phyloP scores from a whole-genome alignment of 768 basidiomycete species.

The Trametes elegans region DNA sequence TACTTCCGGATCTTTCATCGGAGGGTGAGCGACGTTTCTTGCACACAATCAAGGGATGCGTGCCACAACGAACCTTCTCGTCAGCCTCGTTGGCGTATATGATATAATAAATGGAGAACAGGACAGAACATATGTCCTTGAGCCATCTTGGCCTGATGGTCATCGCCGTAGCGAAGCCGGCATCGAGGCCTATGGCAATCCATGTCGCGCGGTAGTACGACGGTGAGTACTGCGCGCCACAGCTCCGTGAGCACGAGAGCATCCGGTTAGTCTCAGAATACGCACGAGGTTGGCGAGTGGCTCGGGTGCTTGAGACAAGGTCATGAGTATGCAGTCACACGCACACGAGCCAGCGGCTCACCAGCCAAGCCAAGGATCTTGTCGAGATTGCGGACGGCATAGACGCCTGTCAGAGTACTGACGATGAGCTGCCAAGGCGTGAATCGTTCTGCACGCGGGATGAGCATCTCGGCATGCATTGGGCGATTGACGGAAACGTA shows the following conservation, averaged over 20 bases:
- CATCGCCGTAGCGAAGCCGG: slow-evolving; percentile 97
- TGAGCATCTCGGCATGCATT: not conserved
- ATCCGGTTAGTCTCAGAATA: slow-evolving; percentile 11
- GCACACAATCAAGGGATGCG: not conserved
- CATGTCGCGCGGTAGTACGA: slow-evolving; percentile 96
- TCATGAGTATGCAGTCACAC: not conserved
- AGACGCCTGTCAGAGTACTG: slow-evolving; percentile 80
- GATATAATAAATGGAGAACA: slow-evolving; percentile 90
- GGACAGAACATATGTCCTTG: slow-evolving; percentile 78
- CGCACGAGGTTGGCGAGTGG: slow-evolving; percentile 84
- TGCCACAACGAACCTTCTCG: slow-evolving; percentile 69
- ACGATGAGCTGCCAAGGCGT: slow-evolving; percentile 97
- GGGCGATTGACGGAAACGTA: slow-evolving; percentile 34
- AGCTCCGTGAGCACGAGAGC: slow-evolving; percentile 1
- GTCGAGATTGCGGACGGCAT: slow-evolving; percentile 81
- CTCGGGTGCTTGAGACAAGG: slow-evolving; percentile 71
- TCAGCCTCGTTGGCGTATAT: slow-evolving; percentile 88
- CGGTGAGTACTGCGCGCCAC: slow-evolving; percentile 66
- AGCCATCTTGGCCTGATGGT: slow-evolving; percentile 89
- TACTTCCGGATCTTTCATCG: slow-evolving; percentile 75
- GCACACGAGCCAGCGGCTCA: slow-evolving; percentile 36
- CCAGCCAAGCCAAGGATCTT: slow-evolving; percentile 80
- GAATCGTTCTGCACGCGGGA: slow-evolving; percentile 57
- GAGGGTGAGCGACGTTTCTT: not conserved
- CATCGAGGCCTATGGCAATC: slow-evolving; percentile 92